Evolutionary conservation across 169 alveolate genomes (phyloP), one percentile per base, ranked within the genome.

Genomic region (Cyclospora cayetanensis): DNA sequence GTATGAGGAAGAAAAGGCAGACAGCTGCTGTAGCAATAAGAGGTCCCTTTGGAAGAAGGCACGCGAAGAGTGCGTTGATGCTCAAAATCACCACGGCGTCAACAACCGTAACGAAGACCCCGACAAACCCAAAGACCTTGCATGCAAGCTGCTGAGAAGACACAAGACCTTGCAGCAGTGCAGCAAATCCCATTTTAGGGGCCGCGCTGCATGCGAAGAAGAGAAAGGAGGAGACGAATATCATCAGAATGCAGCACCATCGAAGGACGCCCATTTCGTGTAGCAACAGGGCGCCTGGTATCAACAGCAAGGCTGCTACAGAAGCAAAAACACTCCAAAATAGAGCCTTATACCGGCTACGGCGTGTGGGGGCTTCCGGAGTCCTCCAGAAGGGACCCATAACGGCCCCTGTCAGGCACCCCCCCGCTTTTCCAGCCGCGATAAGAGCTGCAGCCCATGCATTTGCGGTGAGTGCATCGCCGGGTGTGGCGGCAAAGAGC

Each of bases 121-220:
- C 94, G 1, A 91, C 91, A 41, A 91, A 91, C 29, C 94, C 83
- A 35, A 84, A 91, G 42, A 91, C 89, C 31, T 52, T 68, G 60
- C 79, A 55, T 2, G 91, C 94, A 3, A 46, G 84, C 70, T 82
- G 76, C 88, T 65, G 90, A 5, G 68, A 39, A n/a, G 90, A 22
- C n/a, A 91, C 89, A 31, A 80, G 83, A 20, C 90, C 80, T 60
- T 91, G 94, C 50, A 91, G 91, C 83, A 91, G 92, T 5, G 74
- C 31, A 35, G 94, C 87, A 53, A 84, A 83, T 25, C 94, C 94
- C 37, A 84, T 50, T 42, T 91, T 91, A 0, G 94, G 94, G 0
- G 91, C 92, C 27, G 92, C 76, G 27, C 89, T 80, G 90, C 70
- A 91, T 4, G 68, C 85, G 43, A 79, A 91, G 68, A 91, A 91